Evolutionary conservation across 2,329 filamentous ascomycete genomes (phyloP), one percentile per base, ranked within the genome.

Genomic region (Botryosphaeria dothidea): DNA sequence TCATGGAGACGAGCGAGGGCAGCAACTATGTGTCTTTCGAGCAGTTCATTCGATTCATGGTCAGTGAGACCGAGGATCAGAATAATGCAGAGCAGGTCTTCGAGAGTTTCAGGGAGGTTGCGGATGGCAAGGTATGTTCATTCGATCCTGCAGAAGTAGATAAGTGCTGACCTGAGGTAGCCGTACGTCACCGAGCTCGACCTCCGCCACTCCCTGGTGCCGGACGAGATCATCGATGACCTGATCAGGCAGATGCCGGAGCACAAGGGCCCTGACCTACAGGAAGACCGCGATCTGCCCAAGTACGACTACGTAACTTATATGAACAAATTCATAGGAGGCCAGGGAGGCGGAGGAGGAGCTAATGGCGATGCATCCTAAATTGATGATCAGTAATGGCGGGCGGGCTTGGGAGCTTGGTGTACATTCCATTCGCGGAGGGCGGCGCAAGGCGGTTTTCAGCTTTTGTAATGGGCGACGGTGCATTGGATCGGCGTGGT

Each of bases 11-110:
- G n/a, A 93, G 92, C 68, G 88, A 86, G 41, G 92, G 88, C 38
- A 86, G 83, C 69, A 90, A 89, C 77, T 87, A 90, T 69, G 95
- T 99, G 60, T 95, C 92, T 4, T 99, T 99, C 75, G 95, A 99
- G 81, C 94, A 98, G 79, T 99, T 99, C 75, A 99, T 99, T 76
- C 89, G 92, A 43, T 99, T 99, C 84, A 99, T 99, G 95, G 95
- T 99, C 54, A 92, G 96, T 71, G 95, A 97, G 57, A 99, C 95
- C 13, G 95, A 99, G 79, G 95, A 99, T 75, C 95, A 99, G 80
- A 97, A 99, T 77, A 97, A 93, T 3, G 95, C 95, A 13, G 95
- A 98, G 79, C 95, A 99, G 78, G 95, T 99, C 4, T 98, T 95
- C 82, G 94, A 99, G 80, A 96, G 91, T 68, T 99, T 99, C 86